These are phyloP conservation scores for Kitagawia praeruptora DNA, from an alignment of 129 eudicot species.

Conservation along the genomic window DNA sequence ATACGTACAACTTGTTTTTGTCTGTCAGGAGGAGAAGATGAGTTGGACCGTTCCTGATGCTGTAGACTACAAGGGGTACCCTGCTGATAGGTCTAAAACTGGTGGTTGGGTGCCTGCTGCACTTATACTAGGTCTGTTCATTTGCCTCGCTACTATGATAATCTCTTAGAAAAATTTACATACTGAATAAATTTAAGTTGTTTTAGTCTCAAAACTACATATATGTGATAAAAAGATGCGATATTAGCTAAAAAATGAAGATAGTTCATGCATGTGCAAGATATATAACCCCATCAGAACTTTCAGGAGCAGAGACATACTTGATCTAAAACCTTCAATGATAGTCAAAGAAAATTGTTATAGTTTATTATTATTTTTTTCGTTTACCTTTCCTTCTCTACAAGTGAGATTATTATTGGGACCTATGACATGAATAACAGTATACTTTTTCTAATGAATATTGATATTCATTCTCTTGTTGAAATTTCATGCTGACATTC, in stretches of 20 bases:
- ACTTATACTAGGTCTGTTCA: slow-evolving; percentile 59
- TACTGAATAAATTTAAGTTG: background rate
- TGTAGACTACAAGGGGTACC: slow-evolving; percentile 67
- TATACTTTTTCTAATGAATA: background rate
- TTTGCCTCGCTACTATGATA: background rate
- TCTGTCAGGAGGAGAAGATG: slow-evolving; percentile 58
- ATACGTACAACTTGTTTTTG: background rate
- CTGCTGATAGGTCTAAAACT: slow-evolving; percentile 69
- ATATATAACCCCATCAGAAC: background rate
- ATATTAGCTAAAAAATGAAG: background rate
- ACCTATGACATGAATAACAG: background rate
- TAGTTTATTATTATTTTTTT: background rate
- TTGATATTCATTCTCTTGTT: slow-evolving; percentile 1
- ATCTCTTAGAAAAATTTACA: background rate
- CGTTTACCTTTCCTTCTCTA: background rate
- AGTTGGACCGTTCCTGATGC: slow-evolving; percentile 59
- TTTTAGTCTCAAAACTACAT: background rate
- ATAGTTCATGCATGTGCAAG: slow-evolving; percentile 5
- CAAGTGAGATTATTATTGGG: background rate
- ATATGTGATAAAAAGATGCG: background rate
- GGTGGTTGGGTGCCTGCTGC: slow-evolving; percentile 97
- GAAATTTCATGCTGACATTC: background rate
- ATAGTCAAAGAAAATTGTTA: background rate
- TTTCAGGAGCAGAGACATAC: background rate
- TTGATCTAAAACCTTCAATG: background rate